Evolutionary conservation across 805 yeast genomes (phyloP).

Genomic region (Lachancea nothofagi): DNA sequence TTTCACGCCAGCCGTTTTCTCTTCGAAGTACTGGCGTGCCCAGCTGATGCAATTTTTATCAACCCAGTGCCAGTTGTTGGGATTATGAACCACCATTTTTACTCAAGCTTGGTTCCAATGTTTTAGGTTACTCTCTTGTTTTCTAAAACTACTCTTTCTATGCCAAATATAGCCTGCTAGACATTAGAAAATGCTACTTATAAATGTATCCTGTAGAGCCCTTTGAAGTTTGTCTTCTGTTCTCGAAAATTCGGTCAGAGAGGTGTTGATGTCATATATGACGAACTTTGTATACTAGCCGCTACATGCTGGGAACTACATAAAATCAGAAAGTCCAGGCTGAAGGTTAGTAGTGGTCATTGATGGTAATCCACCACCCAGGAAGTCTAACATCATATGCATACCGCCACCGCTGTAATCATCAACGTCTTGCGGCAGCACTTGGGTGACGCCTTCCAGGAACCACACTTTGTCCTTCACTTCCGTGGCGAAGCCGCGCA

Average conservation of each 20-base stretch:
- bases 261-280: slow-evolving; percentile 6
- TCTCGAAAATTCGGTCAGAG: slow-evolving; percentile 11
- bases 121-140: slow-evolving; percentile 8
- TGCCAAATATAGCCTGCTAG: background rate
- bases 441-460: slow-evolving; percentile 83
- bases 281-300: background rate
- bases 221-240: slow-evolving; percentile 2
- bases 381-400: slow-evolving; percentile 86
- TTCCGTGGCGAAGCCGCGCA: slow-evolving; percentile 76
- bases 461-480: slow-evolving; percentile 92
- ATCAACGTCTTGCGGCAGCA: slow-evolving; percentile 87
- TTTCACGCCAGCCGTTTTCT: slow-evolving; percentile 49
- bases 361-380: slow-evolving; percentile 60
- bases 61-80: slow-evolving; percentile 99
- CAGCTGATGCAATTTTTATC: slow-evolving; percentile 94
- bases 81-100: slow-evolving; percentile 87
- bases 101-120: background rate
- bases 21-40: slow-evolving; percentile 72
- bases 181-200: background rate
- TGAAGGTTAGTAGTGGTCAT: slow-evolving; percentile 39
- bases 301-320: slow-evolving; percentile 4
- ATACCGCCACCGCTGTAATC: slow-evolving; percentile 85
- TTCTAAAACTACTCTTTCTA: background rate
- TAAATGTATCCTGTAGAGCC: slow-evolving; percentile 1
- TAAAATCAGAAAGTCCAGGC: slow-evolving; percentile 10